These are phyloP conservation scores for Panicum virgatum DNA, from an alignment of 202 grass and related monocot species.

Conservation along the genomic window DNA sequence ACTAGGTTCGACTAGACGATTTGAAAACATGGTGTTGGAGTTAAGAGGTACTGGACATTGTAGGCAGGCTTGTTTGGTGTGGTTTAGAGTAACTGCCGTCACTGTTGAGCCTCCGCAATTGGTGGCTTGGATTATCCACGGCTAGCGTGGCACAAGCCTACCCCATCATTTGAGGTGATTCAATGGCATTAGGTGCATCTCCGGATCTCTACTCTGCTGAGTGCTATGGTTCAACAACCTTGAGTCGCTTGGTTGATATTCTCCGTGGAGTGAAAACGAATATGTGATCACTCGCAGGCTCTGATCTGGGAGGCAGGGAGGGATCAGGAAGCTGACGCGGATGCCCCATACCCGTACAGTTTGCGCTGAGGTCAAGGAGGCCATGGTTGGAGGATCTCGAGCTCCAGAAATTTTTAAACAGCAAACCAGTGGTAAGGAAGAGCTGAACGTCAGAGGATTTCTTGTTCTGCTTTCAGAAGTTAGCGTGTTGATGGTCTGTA, in stretches of 20 bases:
- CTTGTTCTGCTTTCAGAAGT: not conserved
- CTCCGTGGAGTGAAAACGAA: not conserved
- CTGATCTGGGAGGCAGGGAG: not conserved
- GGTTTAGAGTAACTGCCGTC: constrained; percentile 30
- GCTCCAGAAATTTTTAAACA: not conserved
- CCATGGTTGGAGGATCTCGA: not conserved
- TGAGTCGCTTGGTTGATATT: not conserved
- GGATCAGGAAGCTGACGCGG: not conserved
- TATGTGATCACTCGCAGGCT: not conserved
- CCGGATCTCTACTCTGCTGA: not conserved
- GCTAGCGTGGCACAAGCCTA: constrained; percentile 10
- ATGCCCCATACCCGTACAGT: not conserved
- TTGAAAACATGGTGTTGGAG: too few species aligned
- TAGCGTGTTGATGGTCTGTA: not conserved
- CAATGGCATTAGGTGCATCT: constrained; percentile 25
- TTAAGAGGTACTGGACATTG: constrained; percentile 21
- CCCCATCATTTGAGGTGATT: constrained; percentile 27
- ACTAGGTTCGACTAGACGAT: too few species aligned
- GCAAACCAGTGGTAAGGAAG: not conserved
- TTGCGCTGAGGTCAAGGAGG: not conserved
- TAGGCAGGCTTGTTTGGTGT: constrained; percentile 18
- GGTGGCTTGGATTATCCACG: constrained; percentile 22
- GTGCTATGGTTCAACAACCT: not conserved
- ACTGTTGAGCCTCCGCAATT: constrained; percentile 25
- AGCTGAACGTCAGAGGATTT: not conserved